Conservation (phyloP, 2,329 filamentous ascomycete genomes). For the Alternaria hordeiaustralica region DNA sequence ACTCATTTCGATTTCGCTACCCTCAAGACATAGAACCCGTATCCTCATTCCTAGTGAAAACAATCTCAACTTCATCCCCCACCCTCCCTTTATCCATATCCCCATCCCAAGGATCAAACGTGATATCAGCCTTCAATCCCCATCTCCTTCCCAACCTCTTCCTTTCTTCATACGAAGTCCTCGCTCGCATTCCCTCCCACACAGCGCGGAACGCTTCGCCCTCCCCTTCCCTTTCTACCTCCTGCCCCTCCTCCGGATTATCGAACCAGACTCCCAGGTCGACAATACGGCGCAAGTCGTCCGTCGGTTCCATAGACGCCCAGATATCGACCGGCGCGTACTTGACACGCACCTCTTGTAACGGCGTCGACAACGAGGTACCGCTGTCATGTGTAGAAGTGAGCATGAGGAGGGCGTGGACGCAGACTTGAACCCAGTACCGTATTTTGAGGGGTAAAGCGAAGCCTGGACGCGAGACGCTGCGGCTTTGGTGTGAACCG, state of each 20-base stretch:
- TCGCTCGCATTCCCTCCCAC: slow-evolving; percentile 28
- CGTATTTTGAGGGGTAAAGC: slow-evolving; percentile 39
- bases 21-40: not conserved
- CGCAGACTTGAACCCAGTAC: slow-evolving; percentile 42
- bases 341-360: slow-evolving; percentile 34
- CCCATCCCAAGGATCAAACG: slow-evolving; percentile 40
- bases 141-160: slow-evolving; percentile 11
- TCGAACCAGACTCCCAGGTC: slow-evolving; percentile 40
- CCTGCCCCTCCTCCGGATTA: slow-evolving; percentile 20
- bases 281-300: slow-evolving; percentile 35
- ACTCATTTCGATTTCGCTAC: not conserved
- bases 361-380: not conserved
- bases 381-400: not conserved
- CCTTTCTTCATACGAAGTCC: slow-evolving; percentile 10
- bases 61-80: slow-evolving; percentile 44
- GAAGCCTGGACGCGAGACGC: slow-evolving; percentile 27
- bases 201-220: slow-evolving; percentile 42
- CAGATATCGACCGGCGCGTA: slow-evolving; percentile 45
- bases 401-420: slow-evolving; percentile 40
- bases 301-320: slow-evolving; percentile 43
- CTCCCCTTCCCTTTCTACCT: slow-evolving; percentile 30
- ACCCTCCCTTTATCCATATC: slow-evolving; percentile 38
- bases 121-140: slow-evolving; percentile 23
- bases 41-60: slow-evolving; percentile 26
- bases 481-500: slow-evolving; percentile 29